Conservation (phyloP, 2,329 filamentous ascomycete genomes). For the Chaetomium globosum region DNA sequence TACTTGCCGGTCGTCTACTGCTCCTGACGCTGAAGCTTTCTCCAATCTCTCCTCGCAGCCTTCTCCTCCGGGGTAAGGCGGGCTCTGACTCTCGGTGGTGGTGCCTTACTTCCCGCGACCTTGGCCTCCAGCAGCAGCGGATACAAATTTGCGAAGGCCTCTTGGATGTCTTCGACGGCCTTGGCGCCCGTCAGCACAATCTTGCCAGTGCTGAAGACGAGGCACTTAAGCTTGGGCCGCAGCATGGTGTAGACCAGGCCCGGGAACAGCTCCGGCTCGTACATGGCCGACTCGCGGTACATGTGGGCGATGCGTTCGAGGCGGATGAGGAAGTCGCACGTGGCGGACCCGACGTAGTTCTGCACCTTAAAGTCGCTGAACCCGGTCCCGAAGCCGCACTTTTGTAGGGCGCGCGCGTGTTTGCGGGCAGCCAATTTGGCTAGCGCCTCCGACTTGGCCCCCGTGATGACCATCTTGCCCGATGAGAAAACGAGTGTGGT, state of each 20-base stretch:
- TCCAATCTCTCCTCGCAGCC: neutral
- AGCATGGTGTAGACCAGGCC: constrained; percentile 98
- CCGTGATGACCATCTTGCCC: constrained; percentile 98
- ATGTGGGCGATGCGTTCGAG: constrained; percentile 91
- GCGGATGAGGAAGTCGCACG: constrained; percentile 95
- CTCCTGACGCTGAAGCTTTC: neutral
- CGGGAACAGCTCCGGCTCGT: constrained; percentile 93
- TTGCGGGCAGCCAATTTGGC: constrained; percentile 90
- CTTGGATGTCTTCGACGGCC: constrained; percentile 89
- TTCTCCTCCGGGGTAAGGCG: neutral
- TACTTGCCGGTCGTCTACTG: neutral
- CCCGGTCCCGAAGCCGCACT: constrained; percentile 94
- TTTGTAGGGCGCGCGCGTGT: constrained; percentile 95
- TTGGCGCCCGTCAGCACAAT: constrained; percentile 94
- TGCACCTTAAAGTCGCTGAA: constrained; percentile 98
- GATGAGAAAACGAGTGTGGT: constrained; percentile 93
- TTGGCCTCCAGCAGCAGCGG: constrained; percentile 31
- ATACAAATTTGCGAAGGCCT: constrained; percentile 61
- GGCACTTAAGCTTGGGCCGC: constrained; percentile 90
- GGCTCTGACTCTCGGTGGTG: neutral
- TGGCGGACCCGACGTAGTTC: constrained; percentile 93
- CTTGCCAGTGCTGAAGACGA: constrained; percentile 95
- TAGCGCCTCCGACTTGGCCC: constrained; percentile 91
- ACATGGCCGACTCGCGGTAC: constrained; percentile 63
- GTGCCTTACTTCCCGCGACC: neutral